Evolutionary conservation across 208 protist genomes (phyloP).

Genomic region (Porcisia hertigi): DNA sequence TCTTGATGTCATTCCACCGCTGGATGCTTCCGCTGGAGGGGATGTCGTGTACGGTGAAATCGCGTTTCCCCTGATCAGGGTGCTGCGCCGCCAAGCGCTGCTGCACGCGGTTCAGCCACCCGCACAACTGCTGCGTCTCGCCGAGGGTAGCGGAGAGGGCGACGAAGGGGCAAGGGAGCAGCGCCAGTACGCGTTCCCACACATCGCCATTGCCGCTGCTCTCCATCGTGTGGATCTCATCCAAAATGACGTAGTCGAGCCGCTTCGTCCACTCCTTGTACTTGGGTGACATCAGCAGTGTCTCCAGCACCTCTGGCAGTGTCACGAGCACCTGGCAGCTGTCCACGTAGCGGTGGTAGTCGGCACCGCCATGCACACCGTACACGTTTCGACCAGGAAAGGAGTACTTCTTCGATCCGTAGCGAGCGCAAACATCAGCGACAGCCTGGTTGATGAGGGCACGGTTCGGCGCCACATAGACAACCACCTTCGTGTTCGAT

Average conservation of each 20-base stretch:
- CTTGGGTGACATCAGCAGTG: slow-evolving; percentile 88
- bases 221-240: slow-evolving; percentile 96
- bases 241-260: slow-evolving; percentile 95
- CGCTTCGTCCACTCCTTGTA: slow-evolving; percentile 84
- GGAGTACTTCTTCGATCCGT: slow-evolving; percentile 89
- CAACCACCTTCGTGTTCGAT: slow-evolving; percentile 88
- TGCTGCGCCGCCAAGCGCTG: slow-evolving; percentile 46
- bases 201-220: slow-evolving; percentile 86
- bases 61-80: slow-evolving; percentile 30
- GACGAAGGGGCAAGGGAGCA: slow-evolving; percentile 93
- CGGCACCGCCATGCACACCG: slow-evolving; percentile 83
- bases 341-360: slow-evolving; percentile 87
- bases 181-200: slow-evolving; percentile 94
- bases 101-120: slow-evolving; percentile 92
- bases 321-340: slow-evolving; percentile 94
- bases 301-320: slow-evolving; percentile 92
- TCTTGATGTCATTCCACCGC: slow-evolving; percentile 93
- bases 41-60: slow-evolving; percentile 82
- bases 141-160: slow-evolving; percentile 96
- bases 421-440: slow-evolving; percentile 92
- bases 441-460: slow-evolving; percentile 96
- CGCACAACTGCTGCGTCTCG: slow-evolving; percentile 89
- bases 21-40: slow-evolving; percentile 73
- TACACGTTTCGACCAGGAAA: slow-evolving; percentile 73
- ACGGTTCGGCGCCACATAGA: slow-evolving; percentile 93